These are phyloP conservation scores for Leccinum angustisporum DNA, from an alignment of 1,284 basidiomycete species.

Conservation along the genomic window DNA sequence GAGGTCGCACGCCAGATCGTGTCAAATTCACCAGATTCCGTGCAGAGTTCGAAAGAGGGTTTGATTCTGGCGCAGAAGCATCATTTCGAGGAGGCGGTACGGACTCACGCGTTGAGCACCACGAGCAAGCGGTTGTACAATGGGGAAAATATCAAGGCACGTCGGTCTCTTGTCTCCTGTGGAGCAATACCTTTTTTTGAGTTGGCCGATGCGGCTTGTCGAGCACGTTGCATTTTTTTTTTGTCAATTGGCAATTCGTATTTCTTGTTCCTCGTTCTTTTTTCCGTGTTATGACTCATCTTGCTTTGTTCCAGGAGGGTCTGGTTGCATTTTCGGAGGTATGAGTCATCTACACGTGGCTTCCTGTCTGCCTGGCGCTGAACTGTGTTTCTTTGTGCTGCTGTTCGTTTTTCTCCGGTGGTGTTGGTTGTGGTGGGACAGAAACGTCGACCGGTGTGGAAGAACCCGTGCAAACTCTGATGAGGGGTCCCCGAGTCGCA, in stretches of 20 bases:
- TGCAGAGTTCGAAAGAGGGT: conserved; percentile 74
- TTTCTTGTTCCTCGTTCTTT: background rate
- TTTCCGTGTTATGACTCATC: conserved; percentile 14
- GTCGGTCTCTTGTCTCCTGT: conserved; percentile 1
- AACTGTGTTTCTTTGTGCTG: conserved; percentile 20
- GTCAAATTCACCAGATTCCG: conserved; percentile 76
- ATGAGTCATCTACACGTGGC: conserved; percentile 23
- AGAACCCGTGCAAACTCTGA: conserved; percentile 60
- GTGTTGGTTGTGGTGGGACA: conserved; percentile 23
- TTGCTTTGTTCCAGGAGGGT: conserved; percentile 38
- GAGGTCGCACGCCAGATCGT: conserved; percentile 61
- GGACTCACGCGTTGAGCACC: conserved; percentile 47
- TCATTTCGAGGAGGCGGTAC: conserved; percentile 55
- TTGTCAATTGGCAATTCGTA: conserved; percentile 1
- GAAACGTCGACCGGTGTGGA: conserved; percentile 63
- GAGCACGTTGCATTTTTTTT: conserved; percentile 1
- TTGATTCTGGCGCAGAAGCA: conserved; percentile 56
- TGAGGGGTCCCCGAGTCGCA: conserved; percentile 1
- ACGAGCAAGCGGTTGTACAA: conserved; percentile 59
- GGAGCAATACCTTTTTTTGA: background rate
- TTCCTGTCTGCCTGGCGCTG: conserved; percentile 15
- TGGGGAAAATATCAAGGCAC: conserved; percentile 73
- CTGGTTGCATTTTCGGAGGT: conserved; percentile 47
- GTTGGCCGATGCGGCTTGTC: background rate
- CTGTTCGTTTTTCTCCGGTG: conserved; percentile 23